phyloP scores from a whole-genome alignment of 441 rosid species.

The Kokia cookei region DNA sequence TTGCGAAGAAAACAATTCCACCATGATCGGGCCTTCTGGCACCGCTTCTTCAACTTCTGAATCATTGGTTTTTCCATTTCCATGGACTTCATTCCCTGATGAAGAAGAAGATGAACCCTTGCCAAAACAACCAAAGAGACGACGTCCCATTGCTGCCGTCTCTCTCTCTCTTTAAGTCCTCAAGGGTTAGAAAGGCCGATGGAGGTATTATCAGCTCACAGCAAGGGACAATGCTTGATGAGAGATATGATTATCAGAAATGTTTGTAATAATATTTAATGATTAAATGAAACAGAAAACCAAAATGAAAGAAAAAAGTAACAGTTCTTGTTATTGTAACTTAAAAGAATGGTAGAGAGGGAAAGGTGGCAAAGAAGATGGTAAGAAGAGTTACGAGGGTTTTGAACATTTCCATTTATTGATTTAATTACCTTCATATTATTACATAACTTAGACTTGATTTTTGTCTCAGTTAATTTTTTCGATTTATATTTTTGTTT shows the following conservation, averaged over 20 bases:
- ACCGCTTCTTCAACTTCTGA: background rate
- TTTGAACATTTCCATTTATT: too few relatives aligned
- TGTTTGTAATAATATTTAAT: background rate
- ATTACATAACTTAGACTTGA: too few relatives aligned
- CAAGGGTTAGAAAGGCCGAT: background rate
- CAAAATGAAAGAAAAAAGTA: background rate
- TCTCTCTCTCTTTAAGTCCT: constrained; percentile 6
- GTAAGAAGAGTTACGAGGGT: background rate
- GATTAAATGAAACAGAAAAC: background rate
- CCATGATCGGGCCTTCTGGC: constrained; percentile 52
- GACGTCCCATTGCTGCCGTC: constrained; percentile 41
- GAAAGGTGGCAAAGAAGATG: constrained; percentile 24
- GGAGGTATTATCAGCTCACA: background rate
- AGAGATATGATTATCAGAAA: background rate
- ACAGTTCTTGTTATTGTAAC: background rate
- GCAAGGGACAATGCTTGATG: background rate
- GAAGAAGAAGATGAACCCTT: constrained; percentile 17
- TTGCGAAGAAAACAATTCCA: constrained; percentile 82
- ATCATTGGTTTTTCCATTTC: background rate
- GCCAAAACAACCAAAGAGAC: constrained; percentile 73
- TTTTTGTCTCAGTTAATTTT: too few relatives aligned
- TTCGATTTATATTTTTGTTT: too few relatives aligned
- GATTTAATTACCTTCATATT: too few relatives aligned
- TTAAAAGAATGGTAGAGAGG: constrained; percentile 29
- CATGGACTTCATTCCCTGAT: constrained; percentile 1